A percentile compares a stretch with the other conserved stretches of the same genome.
Conservation (phyloP, 768 basidiomycete species). For the Brasilioporus rufonigricans region DNA sequence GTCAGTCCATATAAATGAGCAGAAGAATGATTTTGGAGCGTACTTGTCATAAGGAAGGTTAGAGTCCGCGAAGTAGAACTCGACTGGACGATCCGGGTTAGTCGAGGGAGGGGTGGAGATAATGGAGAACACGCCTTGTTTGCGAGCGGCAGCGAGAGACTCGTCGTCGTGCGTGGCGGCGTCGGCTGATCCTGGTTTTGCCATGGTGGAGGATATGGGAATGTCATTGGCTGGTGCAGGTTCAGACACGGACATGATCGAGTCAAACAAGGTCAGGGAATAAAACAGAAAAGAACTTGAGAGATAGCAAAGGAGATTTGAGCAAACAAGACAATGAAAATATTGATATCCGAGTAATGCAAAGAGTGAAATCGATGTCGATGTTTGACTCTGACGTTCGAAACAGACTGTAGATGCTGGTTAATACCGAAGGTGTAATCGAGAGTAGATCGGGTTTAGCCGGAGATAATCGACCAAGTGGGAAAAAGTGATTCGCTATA, state of each 20-base stretch:
- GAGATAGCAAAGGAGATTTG: background rate
- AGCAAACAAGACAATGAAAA: background rate
- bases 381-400: background rate
- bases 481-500: background rate
- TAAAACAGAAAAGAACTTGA: background rate
- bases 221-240: slow-evolving; percentile 2
- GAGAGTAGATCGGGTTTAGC: slow-evolving; percentile 3
- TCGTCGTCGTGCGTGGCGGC: slow-evolving; percentile 35
- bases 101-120: background rate
- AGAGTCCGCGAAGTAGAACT: slow-evolving; percentile 96
- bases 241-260: slow-evolving; percentile 25
- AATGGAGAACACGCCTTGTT: slow-evolving; percentile 46
- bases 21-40: slow-evolving; percentile 8
- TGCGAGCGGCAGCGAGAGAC: slow-evolving; percentile 46
- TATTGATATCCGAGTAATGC: background rate
- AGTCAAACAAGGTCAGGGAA: background rate
- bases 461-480: background rate
- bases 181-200: slow-evolving; percentile 9
- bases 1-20: background rate
- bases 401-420: background rate
- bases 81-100: slow-evolving; percentile 49
- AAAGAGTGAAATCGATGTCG: background rate
- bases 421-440: background rate
- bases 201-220: background rate
- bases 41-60: slow-evolving; percentile 91